Evolutionary conservation across 1,139 yeast genomes (phyloP).

Genomic region (Wickerhamiella pararugosa): DNA sequence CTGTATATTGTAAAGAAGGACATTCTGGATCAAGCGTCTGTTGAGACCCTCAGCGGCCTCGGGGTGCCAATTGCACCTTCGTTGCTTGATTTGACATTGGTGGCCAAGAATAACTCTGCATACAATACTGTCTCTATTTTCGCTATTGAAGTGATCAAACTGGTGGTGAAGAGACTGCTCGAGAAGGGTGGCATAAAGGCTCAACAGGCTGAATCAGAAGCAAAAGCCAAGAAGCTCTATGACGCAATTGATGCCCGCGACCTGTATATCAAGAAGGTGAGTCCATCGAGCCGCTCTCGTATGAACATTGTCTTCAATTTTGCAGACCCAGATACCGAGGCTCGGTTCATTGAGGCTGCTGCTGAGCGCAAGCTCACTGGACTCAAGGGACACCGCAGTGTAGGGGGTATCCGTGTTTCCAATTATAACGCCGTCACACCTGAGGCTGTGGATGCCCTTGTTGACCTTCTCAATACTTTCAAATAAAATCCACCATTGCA

Average conservation of each 20-base stretch:
- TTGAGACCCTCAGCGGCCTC: slow-evolving; percentile 41
- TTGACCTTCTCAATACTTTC: slow-evolving; percentile 46
- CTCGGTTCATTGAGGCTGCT: slow-evolving; percentile 49
- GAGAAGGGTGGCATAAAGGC: slow-evolving; percentile 43
- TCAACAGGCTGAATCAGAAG: slow-evolving; percentile 43
- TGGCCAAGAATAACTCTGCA: slow-evolving; percentile 76
- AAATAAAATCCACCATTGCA: slow-evolving; percentile 26
- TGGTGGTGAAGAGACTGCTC: slow-evolving; percentile 53
- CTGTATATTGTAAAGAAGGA: slow-evolving; percentile 76
- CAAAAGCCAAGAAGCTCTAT: slow-evolving; percentile 51
- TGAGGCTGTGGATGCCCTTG: slow-evolving; percentile 46
- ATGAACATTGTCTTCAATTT: slow-evolving; percentile 91
- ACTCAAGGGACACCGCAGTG: slow-evolving; percentile 90
- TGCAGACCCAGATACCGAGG: slow-evolving; percentile 41
- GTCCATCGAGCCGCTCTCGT: slow-evolving; percentile 47
- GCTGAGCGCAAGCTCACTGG: slow-evolving; percentile 48
- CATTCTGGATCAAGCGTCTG: slow-evolving; percentile 52
- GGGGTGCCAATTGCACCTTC: slow-evolving; percentile 71
- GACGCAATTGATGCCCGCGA: slow-evolving; percentile 43
- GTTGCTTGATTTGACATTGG: slow-evolving; percentile 76
- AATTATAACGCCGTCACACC: slow-evolving; percentile 68
- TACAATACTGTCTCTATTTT: slow-evolving; percentile 93
- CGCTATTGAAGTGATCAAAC: slow-evolving; percentile 68
- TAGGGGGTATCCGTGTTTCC: slow-evolving; percentile 93
- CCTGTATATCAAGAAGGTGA: slow-evolving; percentile 54